Base-by-base conservation (phyloP, 1,139 yeast species). In the Debaryomyces sp. region DNA sequence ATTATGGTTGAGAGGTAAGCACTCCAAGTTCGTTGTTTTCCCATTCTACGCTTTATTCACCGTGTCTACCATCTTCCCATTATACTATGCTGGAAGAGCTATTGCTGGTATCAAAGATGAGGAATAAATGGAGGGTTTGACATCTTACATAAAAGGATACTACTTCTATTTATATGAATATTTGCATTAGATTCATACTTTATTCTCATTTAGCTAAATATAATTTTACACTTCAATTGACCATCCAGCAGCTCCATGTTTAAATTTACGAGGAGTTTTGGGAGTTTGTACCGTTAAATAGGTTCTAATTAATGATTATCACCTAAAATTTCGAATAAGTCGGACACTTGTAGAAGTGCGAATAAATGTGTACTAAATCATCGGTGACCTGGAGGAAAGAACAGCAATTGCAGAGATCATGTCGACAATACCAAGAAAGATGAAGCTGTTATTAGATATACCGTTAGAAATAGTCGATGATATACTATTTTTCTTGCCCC, bases 41-140 rank as follows among this genome's bases (percentile, higher is more conserved):
- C 97, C 97, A 69, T 92, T 87, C 83, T 89, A 84, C 79, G 95
- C 91, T 58, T 77, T 89, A 59, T 88, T 91, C 77, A 78, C 92
- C 55, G 78, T 87, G 54, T 77, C 91, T 60, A 80, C 90, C 50
- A 80, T 81, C 56, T 80, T 82, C 56, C 89, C 96, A 60, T 74
- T 87, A 59, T 82, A 71, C 77, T 89, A 87, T 81, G 70, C 87
- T 48, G 94, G 87, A 61, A 87, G 95, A 78, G 96, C 96, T 60
- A 68, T 82, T 54, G 68, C 75, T 49, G 92, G 91, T 66, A 77
- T 86, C 64, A 87, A 86, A 76, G 89, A 69, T 59, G 73, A 66
- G 51, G 63, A 64, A 56, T 46, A 44, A 30, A 13, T 29, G 13
- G 12, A 15, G 24, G 18, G 23, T 21, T 24, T 17, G 27, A 42